phyloP scores from a whole-genome alignment of 768 basidiomycete genomes.

The Tylopilus balloui region DNA sequence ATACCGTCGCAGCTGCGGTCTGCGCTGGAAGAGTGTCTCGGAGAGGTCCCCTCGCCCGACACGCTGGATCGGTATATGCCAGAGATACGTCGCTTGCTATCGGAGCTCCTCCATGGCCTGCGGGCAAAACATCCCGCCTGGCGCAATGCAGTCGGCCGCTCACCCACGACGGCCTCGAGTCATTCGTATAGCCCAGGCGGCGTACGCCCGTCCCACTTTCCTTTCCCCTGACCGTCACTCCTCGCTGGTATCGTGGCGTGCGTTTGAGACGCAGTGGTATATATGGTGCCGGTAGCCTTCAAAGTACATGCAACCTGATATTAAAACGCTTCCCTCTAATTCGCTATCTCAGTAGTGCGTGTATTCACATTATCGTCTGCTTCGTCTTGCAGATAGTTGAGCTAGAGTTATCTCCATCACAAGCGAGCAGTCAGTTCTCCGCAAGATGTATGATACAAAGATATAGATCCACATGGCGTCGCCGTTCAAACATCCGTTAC shows the following conservation, averaged over 20 bases:
- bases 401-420: background rate
- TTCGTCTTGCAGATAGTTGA: background rate
- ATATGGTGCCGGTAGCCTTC: background rate
- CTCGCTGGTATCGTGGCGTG: background rate
- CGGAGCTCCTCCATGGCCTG: constrained; percentile 39
- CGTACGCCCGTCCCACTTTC: background rate
- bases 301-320: background rate
- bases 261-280: constrained; percentile 6
- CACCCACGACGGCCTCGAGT: constrained; percentile 7
- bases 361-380: background rate
- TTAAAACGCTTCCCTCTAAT: background rate
- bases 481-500: background rate
- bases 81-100: constrained; percentile 33
- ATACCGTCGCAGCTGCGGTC: constrained; percentile 37
- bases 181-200: background rate
- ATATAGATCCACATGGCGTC: background rate
- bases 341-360: background rate
- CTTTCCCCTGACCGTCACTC: constrained; percentile 8
- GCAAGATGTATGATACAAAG: background rate
- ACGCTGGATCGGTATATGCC: constrained; percentile 37
- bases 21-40: constrained; percentile 42
- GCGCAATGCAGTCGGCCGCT: constrained; percentile 17
- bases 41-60: constrained; percentile 35
- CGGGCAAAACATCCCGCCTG: constrained; percentile 41
- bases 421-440: background rate